phyloP scores from a whole-genome alignment of 2,329 filamentous ascomycete species.

The Waltergamsia citrina region DNA sequence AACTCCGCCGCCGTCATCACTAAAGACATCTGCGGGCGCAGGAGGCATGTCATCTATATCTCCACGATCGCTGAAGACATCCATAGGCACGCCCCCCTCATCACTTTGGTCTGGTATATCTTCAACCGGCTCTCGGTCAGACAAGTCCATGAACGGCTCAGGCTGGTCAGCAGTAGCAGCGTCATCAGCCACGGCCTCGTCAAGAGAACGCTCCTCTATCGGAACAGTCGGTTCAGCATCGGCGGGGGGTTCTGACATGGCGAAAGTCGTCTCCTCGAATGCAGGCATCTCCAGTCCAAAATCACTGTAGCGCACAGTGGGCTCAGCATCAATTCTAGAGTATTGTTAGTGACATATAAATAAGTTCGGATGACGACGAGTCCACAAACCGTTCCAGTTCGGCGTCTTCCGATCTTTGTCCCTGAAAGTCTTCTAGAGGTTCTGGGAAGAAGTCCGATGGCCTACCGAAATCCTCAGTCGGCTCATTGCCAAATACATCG shows the following conservation, averaged over 20 bases:
- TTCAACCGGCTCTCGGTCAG: conserved; percentile 2
- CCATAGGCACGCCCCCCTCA: conserved; percentile 1
- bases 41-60: background rate
- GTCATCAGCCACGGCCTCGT: conserved; percentile 5
- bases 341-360: too few relatives aligned
- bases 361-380: too few relatives aligned
- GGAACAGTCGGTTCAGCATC: conserved; percentile 18
- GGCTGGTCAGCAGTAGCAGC: background rate
- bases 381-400: too few relatives aligned
- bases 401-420: background rate
- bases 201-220: conserved; percentile 11
- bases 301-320: conserved; percentile 34
- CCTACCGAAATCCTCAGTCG: conserved; percentile 31
- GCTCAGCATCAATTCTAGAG: conserved; percentile 32
- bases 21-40: background rate
- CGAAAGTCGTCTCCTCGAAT: conserved; percentile 36
- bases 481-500: conserved; percentile 32
- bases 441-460: conserved; percentile 39
- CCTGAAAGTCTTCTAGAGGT: background rate
- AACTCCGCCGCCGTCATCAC: background rate
- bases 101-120: conserved; percentile 3
- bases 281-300: conserved; percentile 41
- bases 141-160: background rate
- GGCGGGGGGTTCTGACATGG: conserved; percentile 27
- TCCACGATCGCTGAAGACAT: background rate